Evolutionary conservation across 2,329 filamentous ascomycete genomes (phyloP).

Genomic region (Xylaria polymorpha): DNA sequence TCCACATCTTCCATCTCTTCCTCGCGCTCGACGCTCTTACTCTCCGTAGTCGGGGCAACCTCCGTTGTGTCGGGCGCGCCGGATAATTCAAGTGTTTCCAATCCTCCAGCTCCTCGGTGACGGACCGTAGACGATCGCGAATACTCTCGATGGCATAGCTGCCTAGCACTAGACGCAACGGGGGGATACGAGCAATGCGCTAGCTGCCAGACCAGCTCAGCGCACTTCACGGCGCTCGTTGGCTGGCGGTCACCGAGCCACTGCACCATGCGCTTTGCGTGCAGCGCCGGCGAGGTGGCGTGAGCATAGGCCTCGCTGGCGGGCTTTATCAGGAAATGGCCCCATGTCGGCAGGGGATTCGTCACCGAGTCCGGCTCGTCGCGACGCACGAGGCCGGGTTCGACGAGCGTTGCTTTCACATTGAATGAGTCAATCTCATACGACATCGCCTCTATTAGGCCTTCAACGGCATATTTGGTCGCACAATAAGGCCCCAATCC

Average conservation of each 20-base stretch:
- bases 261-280: conserved; percentile 90
- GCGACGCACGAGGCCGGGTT: conserved; percentile 86
- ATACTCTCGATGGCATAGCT: conserved; percentile 98
- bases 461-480: conserved; percentile 96
- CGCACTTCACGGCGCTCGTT: conserved; percentile 90
- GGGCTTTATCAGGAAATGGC: conserved; percentile 90
- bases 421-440: conserved; percentile 94
- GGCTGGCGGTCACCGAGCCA: conserved; percentile 95
- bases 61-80: conserved; percentile 41
- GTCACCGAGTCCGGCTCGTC: conserved; percentile 75
- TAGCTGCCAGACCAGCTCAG: conserved; percentile 93
- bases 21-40: conserved; percentile 47
- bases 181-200: conserved; percentile 94
- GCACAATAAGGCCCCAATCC: conserved; percentile 95
- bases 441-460: conserved; percentile 93
- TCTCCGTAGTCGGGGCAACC: conserved; percentile 47
- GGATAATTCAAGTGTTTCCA: conserved; percentile 88
- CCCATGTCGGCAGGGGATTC: conserved; percentile 80
- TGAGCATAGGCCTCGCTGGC: conserved; percentile 84
- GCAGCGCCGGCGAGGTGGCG: conserved; percentile 82
- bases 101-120: conserved; percentile 94
- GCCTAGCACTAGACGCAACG: conserved; percentile 84
- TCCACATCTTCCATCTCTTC: conserved; percentile 46
- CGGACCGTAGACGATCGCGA: conserved; percentile 84
- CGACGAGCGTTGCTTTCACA: conserved; percentile 92